Evolutionary conservation across 257 asterid species (phyloP), one percentile per base, ranked within the genome.

Genomic region (Solanum dulcamara): DNA sequence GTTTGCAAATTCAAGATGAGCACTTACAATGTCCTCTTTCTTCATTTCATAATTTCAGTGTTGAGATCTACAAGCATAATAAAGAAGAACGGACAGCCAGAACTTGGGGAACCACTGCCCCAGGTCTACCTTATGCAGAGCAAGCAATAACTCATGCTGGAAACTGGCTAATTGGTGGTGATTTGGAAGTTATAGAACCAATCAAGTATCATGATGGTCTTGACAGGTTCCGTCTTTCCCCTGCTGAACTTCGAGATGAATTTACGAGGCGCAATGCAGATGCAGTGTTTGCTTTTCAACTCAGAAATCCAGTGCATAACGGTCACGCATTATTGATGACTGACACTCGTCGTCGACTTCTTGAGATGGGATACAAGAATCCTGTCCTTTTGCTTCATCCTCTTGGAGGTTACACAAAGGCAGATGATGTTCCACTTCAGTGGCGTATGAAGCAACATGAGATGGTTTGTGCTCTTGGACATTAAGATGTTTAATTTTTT

Each of bases 361-460:
- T 96, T 11, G 97, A 93, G 57, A 93, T 96, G 99, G 99, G 99
- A 11, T 96, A 93, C 85, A 90, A 92, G 89, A 96, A 96, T 85
- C 99, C 99, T 3, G 84, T 96, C 48, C 93, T 96, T 68, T 86
- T 96, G 93, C 97, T 96, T 32, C 91, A 96, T 83, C 99, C 99
- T 24, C 86, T 96, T 81, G 99, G 98, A 7, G 99, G 99, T 46
- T 93, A 88, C 85, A 96, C 99, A n/a, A 96, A 96, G 81, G 99
- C 96, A 4, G 99, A 96, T 79, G 99, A 96, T 84, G 97, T 96
- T 75, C 99, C 98, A 4, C 98, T 96, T 62, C 88, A 90, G 80
- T 94, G 98, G 97, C 93, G 99, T 66, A 96, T 96, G 97, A 94
- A 91, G 92, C 99, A 96, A 71, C 99, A 96, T n/a, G 98, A 94